Evolutionary conservation across 768 basidiomycete genomes (phyloP).

Genomic region (Neoboletus magnificus): DNA sequence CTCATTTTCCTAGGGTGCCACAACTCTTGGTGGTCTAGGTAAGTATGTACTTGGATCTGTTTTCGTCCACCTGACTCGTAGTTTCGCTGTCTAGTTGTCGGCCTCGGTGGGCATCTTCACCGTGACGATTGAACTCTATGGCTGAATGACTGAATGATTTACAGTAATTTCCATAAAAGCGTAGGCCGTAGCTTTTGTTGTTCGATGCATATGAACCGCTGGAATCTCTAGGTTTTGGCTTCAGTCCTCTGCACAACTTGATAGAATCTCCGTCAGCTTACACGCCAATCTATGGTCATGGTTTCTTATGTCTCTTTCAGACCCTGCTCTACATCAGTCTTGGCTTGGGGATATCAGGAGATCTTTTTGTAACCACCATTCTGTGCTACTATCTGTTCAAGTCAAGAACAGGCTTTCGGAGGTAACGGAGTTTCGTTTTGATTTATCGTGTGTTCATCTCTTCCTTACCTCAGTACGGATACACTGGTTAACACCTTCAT

Average conservation of each 20-base stretch:
- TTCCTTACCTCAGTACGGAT: constrained; percentile 40
- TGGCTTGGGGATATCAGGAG: constrained; percentile 45
- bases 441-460: background rate
- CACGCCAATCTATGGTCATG: background rate
- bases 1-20: constrained; percentile 22
- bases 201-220: background rate
- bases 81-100: constrained; percentile 1
- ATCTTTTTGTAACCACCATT: constrained; percentile 48
- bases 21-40: constrained; percentile 47
- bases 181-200: constrained; percentile 29
- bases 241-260: constrained; percentile 34
- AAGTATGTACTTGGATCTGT: constrained; percentile 9
- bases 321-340: constrained; percentile 50
- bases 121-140: background rate
- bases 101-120: constrained; percentile 6
- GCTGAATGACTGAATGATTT: background rate
- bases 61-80: background rate
- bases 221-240: constrained; percentile 36
- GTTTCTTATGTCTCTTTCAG: constrained; percentile 30
- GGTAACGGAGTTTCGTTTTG: constrained; percentile 28
- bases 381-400: constrained; percentile 46
- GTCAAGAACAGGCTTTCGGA: constrained; percentile 48
- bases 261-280: constrained; percentile 38
- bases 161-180: constrained; percentile 50
- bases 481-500: constrained; percentile 44